Evolutionary conservation across 352 stramenopile species (phyloP).

Genomic region (Globisporangium canariense): DNA sequence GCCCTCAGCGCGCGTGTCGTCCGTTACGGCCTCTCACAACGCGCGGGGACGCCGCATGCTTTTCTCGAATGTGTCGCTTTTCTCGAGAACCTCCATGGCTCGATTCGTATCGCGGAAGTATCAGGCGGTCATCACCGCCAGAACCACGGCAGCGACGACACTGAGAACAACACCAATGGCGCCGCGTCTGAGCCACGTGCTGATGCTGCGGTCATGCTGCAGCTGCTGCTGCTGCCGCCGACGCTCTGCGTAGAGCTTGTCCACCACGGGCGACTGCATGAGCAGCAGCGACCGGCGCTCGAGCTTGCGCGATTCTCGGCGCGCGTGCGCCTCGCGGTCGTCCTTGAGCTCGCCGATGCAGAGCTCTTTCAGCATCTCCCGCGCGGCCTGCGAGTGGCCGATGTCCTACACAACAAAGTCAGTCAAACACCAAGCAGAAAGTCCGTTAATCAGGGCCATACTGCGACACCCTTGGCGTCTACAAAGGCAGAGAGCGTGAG

Average conservation of each 20-base stretch:
- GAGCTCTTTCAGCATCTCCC: slow-evolving; percentile 86
- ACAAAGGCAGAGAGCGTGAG: background rate
- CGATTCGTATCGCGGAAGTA: too few relatives aligned
- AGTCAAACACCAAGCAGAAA: background rate
- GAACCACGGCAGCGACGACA: too few relatives aligned
- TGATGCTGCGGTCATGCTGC: background rate
- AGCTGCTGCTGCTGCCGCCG: slow-evolving; percentile 2
- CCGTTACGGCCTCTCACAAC: background rate
- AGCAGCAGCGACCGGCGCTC: slow-evolving; percentile 28
- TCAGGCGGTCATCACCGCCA: background rate
- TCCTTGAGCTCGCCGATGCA: slow-evolving; percentile 75
- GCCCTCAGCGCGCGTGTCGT: background rate
- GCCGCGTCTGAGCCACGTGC: background rate
- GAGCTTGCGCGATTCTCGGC: slow-evolving; percentile 19
- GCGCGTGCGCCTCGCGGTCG: slow-evolving; percentile 14
- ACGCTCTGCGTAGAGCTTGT: background rate
- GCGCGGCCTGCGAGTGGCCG: slow-evolving; percentile 88
- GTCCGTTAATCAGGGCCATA: background rate
- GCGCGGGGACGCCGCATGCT: background rate
- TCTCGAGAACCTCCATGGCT: background rate
- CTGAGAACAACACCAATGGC: background rate
- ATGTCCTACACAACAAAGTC: slow-evolving; percentile 68
- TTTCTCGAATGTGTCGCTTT: too few relatives aligned
- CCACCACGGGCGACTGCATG: slow-evolving; percentile 16
- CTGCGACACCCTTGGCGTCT: background rate